A percentile compares a stretch with the other conserved stretches of the same genome.
These are phyloP conservation scores for Hypoxylon perforatum DNA, from an alignment of 495 filamentous ascomycete species.

Conservation along the genomic window DNA sequence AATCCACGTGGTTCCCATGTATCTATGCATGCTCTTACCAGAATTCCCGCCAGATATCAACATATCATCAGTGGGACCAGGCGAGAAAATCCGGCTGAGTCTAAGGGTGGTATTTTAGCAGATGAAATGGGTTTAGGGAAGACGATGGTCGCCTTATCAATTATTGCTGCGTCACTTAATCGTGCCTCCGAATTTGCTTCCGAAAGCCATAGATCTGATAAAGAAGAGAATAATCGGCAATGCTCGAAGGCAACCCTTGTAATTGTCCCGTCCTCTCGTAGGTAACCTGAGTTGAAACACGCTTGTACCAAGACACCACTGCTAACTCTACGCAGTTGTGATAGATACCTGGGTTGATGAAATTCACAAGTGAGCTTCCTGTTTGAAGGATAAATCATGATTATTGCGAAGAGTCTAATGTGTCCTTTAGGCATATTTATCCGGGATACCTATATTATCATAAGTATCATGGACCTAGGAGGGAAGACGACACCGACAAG, in stretches of 20 bases:
- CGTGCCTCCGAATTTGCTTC: neutral
- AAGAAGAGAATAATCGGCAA: neutral
- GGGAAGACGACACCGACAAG: conserved; percentile 9
- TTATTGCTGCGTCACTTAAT: neutral
- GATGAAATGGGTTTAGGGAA: neutral
- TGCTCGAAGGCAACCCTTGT: conserved; percentile 46
- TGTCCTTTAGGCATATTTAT: conserved; percentile 7
- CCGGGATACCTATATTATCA: conserved; percentile 28
- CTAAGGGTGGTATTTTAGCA: conserved; percentile 22
- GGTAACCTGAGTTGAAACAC: neutral
- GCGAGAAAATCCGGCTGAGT: neutral
- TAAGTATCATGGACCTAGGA: conserved; percentile 44
- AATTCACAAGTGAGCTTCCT: conserved; percentile 30
- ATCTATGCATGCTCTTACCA: neutral
- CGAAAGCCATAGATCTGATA: neutral
- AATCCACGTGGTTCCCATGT: no score
- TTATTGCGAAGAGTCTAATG: neutral
- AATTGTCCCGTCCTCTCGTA: conserved; percentile 46
- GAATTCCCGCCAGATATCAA: neutral
- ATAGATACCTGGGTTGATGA: conserved; percentile 41
- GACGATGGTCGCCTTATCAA: neutral
- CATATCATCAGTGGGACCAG: conserved; percentile 1
- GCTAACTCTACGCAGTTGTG: conserved; percentile 14
- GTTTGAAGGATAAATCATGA: neutral
- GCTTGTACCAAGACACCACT: no score